Percentiles rank a stretch among this genome's conserved stretches.
Evolutionary conservation across 441 rosid genomes (phyloP).

Genomic region (Erodium texanum): DNA sequence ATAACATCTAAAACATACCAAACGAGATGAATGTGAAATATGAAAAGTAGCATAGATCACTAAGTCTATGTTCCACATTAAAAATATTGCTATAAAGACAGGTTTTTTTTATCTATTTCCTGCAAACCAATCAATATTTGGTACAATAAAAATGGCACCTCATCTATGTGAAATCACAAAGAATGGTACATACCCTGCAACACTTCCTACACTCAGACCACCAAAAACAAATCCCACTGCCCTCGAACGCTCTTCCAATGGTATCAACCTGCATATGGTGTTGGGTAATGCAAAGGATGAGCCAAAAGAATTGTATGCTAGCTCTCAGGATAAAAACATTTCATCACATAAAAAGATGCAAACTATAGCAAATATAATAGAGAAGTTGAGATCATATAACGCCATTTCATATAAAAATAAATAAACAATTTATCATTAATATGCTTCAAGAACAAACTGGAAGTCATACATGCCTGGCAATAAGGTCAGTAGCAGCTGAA

Average conservation of each 20-base stretch:
- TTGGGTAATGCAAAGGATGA: conserved; percentile 16
- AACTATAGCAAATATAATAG: not conserved
- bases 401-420: not conserved
- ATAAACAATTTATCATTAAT: not conserved
- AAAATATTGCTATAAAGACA: not conserved
- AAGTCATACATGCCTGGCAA: conserved; percentile 65
- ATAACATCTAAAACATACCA: not conserved
- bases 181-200: conserved; percentile 57
- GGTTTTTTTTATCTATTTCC: too few relatives aligned
- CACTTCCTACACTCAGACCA: conserved; percentile 90
- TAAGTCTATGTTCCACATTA: not conserved
- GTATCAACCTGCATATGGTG: conserved; percentile 55
- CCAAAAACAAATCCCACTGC: conserved; percentile 93
- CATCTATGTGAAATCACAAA: conserved; percentile 15
- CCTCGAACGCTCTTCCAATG: conserved; percentile 82
- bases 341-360: conserved; percentile 3
- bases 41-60: not conserved
- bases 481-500: conserved; percentile 92
- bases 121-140: conserved; percentile 2
- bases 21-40: not conserved
- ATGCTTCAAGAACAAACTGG: conserved; percentile 16
- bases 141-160: conserved; percentile 7
- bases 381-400: not conserved
- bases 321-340: conserved; percentile 3
- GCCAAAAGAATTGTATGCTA: conserved; percentile 11